phyloP scores from a whole-genome alignment of 2,329 filamentous ascomycete species.

The Botrytis deweyae region DNA sequence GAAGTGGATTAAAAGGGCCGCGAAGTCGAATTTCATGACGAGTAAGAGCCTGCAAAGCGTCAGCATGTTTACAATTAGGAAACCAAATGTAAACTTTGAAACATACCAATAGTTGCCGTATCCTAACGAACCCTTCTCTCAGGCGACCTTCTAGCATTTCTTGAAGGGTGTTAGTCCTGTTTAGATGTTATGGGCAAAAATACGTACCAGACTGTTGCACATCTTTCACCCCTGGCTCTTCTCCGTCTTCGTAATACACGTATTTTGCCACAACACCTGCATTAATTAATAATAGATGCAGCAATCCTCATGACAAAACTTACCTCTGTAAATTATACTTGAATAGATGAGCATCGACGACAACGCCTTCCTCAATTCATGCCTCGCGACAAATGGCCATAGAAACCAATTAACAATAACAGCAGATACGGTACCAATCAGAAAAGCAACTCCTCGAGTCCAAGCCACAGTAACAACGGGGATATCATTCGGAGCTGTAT shows the following conservation, averaged over 20 bases:
- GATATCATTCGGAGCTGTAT: conserved; percentile 36
- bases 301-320: not conserved
- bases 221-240: conserved; percentile 52
- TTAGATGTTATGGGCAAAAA: not conserved
- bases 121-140: conserved; percentile 59
- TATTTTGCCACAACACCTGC: conserved; percentile 52
- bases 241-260: conserved; percentile 56
- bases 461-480: conserved; percentile 46
- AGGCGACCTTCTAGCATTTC: conserved; percentile 59
- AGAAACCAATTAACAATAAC: conserved; percentile 58
- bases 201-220: conserved; percentile 46
- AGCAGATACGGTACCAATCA: conserved; percentile 54
- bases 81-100: not conserved
- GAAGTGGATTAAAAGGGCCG: conserved; percentile 55
- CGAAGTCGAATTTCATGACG: conserved; percentile 59
- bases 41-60: conserved; percentile 47
- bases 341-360: conserved; percentile 58
- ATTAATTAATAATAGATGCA: not conserved
- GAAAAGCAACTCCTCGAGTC: conserved; percentile 50
- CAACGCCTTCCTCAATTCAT: conserved; percentile 56
- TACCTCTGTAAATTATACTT: conserved; percentile 53
- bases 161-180: conserved; percentile 22
- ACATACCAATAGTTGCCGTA: conserved; percentile 51
- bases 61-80: not conserved
- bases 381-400: conserved; percentile 61